Evolutionary conservation across 805 yeast genomes (phyloP), one percentile per base, ranked within the genome.

Genomic region (Spathaspora hagerdaliae): DNA sequence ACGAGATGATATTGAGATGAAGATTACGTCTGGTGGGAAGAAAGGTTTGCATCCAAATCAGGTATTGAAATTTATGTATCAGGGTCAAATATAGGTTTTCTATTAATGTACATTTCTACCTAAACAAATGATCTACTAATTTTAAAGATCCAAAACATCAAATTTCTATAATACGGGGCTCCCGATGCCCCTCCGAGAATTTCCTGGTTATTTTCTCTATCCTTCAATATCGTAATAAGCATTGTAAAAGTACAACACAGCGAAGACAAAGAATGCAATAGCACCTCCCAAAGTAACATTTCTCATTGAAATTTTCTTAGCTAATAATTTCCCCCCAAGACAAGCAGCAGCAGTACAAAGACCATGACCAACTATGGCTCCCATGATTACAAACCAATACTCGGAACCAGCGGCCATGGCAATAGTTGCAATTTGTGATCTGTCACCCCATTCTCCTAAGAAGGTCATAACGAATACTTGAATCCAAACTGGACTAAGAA

Each of bases 371-470:
- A 85, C 64, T 34, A 89, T 80, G 15, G 96, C 96, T 50, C 99
- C 99, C 39, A 83, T 54, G 39, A 92, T 88, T 35, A 91, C 96
- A 54, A 75, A 75, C 91, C 94, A 83, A 68, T 89, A 94, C 64
- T 90, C 86, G 38, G 89, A 83, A 35, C 97, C 97, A 1, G 99
- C 96, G 43, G 98, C 97, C 95, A 94, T 86, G 36, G 98, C 98
- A 57, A 94, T 90, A 31, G 97, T 94, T 38, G 97, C 96, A 45
- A 94, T 89, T 70, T 94, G 99, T 10, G 97, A 90, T 58, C 99
- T 82, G 66, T 94, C 99, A 42, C 99, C 99, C 96, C 98, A 90
- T 70, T 94, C 99, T 49, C 97, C 99, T 41, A 94, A 71, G 64
- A 94, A 94, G 5, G 96, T 88, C 98, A 94, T 92, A 44, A 82